Percentiles rank a stretch among this genome's conserved stretches.
phyloP scores from a whole-genome alignment of 352 stramenopile genomes.

The Phytophthora agathidicida region DNA sequence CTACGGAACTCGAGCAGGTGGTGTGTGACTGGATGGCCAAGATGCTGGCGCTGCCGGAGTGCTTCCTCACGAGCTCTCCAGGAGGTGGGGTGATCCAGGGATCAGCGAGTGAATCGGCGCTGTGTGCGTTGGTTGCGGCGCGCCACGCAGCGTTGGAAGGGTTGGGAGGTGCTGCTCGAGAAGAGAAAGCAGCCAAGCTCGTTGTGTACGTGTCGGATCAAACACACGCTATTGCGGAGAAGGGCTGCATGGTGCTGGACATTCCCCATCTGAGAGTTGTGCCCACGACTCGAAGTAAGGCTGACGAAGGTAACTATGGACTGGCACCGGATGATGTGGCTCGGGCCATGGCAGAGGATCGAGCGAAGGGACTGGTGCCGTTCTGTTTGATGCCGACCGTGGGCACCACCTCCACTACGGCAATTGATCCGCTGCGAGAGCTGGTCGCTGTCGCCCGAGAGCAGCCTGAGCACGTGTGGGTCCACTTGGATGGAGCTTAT shows the following conservation, averaged over 20 bases:
- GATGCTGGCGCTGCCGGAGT: conserved; percentile 57
- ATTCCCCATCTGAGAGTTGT: conserved; percentile 62
- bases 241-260: conserved; percentile 73
- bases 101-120: conserved; percentile 62
- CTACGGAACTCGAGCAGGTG: conserved; percentile 72
- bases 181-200: conserved; percentile 45
- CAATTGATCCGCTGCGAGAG: conserved; percentile 56
- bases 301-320: conserved; percentile 55
- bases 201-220: conserved; percentile 76
- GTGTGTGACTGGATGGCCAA: conserved; percentile 76
- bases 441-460: conserved; percentile 46
- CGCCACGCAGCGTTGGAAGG: conserved; percentile 45
- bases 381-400: conserved; percentile 69
- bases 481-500: conserved; percentile 73
- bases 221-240: conserved; percentile 70
- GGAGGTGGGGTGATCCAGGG: conserved; percentile 75
- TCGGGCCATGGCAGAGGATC: conserved; percentile 56
- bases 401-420: conserved; percentile 66
- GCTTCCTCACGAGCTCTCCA: conserved; percentile 54
- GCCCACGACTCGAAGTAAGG: conserved; percentile 49
- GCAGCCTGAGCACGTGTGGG: conserved; percentile 53
- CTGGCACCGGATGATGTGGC: conserved; percentile 54
- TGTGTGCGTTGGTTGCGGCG: conserved; percentile 53
- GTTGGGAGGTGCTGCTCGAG: conserved; percentile 37
- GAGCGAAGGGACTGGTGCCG: conserved; percentile 53